Evolutionary conservation across 345 rosid species (phyloP).

Genomic region (Carallia pectinifolia): DNA sequence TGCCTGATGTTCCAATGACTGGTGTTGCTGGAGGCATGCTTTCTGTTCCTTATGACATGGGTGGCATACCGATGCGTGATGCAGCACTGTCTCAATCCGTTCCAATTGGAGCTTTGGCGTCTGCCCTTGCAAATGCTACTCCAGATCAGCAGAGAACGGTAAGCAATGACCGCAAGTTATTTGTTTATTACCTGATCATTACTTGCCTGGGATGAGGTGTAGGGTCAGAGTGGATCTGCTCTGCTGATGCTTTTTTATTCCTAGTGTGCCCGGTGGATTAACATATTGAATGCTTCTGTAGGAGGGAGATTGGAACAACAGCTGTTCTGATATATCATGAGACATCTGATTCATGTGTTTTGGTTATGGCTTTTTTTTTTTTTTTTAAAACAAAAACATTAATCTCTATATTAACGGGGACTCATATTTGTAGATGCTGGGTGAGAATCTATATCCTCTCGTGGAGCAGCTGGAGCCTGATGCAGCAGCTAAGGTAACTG

Average conservation of each 20-base stretch:
- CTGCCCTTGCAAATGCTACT: constrained; percentile 80
- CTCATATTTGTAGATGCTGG: constrained; percentile 62
- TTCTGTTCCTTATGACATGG: constrained; percentile 69
- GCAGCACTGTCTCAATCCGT: constrained; percentile 55
- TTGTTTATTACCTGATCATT: background rate
- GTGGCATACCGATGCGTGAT: constrained; percentile 61
- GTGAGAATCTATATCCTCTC: constrained; percentile 89
- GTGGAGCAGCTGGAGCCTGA: constrained; percentile 91
- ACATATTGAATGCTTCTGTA: too few species aligned
- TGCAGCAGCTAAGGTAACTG: constrained; percentile 89
- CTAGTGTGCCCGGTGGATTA: too few species aligned
- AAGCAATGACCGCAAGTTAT: constrained; percentile 18
- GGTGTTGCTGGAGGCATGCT: constrained; percentile 73
- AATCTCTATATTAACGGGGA: background rate
- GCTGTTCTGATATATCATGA: too few species aligned
- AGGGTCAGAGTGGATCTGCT: too few species aligned
- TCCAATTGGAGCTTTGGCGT: constrained; percentile 81
- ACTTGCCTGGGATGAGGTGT: background rate
- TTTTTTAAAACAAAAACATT: too few species aligned
- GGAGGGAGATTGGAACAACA: too few species aligned
- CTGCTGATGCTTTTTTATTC: too few species aligned
- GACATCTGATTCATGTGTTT: background rate
- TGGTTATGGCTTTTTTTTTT: background rate
- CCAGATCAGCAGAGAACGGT: constrained; percentile 94
- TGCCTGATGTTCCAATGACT: constrained; percentile 70